Percentiles rank a stretch among this genome's conserved stretches.
Conservation (phyloP, 129 eudicot species). For the Saposhnikovia divaricata region DNA sequence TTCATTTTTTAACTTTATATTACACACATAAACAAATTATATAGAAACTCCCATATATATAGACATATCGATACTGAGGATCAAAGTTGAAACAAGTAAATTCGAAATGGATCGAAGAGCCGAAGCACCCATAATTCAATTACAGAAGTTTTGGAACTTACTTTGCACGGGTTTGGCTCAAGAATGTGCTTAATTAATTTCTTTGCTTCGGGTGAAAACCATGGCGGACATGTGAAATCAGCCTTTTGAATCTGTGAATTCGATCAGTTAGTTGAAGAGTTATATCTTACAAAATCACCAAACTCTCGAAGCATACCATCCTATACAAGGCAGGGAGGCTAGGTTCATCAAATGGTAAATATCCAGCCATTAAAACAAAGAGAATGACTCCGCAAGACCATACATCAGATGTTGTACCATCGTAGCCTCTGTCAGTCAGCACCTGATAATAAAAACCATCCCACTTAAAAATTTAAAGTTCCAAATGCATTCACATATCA, state of each 20-base stretch:
- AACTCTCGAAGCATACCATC: slow-evolving; percentile 34
- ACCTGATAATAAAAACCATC: slow-evolving; percentile 42
- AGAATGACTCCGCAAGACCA: slow-evolving; percentile 99
- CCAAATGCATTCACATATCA: slow-evolving; percentile 8
- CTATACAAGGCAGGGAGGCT: slow-evolving; percentile 58
- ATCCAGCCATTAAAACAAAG: slow-evolving; percentile 95
- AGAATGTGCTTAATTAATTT: slow-evolving; percentile 58
- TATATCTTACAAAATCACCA: background rate
- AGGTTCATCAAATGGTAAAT: slow-evolving; percentile 84
- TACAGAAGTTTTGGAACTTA: slow-evolving; percentile 30
- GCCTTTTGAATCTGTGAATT: slow-evolving; percentile 62
- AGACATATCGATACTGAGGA: background rate
- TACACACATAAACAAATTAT: background rate
- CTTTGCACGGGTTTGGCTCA: slow-evolving; percentile 73
- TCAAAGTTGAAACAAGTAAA: background rate
- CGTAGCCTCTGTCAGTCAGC: slow-evolving; percentile 70
- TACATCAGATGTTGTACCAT: slow-evolving; percentile 80
- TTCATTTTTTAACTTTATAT: background rate
- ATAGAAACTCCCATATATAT: background rate
- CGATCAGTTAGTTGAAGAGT: slow-evolving; percentile 1
- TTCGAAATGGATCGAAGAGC: background rate
- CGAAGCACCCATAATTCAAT: background rate
- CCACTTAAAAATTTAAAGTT: slow-evolving; percentile 9
- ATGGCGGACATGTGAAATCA: slow-evolving; percentile 57
- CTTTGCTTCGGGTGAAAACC: slow-evolving; percentile 65